phyloP scores from a whole-genome alignment of 2,329 filamentous ascomycete species.

The Microsporum ferrugineum region DNA sequence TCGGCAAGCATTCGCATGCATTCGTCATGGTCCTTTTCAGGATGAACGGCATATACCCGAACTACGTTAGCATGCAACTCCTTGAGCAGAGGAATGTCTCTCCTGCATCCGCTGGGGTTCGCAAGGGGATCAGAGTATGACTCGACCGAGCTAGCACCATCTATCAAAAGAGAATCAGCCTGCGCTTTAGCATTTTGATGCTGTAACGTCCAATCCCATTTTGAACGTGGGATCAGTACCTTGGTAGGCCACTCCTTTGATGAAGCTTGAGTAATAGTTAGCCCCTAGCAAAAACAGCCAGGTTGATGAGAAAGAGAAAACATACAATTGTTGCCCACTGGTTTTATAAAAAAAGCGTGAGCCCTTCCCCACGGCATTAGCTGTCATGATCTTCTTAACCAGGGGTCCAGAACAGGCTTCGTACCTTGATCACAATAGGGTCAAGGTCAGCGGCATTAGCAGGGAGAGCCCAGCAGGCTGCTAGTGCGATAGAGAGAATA shows the following conservation, averaged over 20 bases:
- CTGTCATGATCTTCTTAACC: neutral
- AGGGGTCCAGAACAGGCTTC: neutral
- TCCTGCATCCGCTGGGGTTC: constrained; percentile 58
- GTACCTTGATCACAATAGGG: constrained; percentile 53
- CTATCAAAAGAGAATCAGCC: constrained; percentile 32
- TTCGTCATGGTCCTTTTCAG: constrained; percentile 59
- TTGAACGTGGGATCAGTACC: constrained; percentile 12
- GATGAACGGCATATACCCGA: constrained; percentile 88
- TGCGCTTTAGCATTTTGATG: neutral
- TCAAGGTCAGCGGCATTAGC: constrained; percentile 44
- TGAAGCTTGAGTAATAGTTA: constrained; percentile 45
- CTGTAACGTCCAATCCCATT: neutral
- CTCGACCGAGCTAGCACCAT: constrained; percentile 40
- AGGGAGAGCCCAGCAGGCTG: neutral
- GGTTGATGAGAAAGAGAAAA: constrained; percentile 5
- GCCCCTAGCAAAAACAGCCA: constrained; percentile 6
- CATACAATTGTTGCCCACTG: constrained; percentile 60
- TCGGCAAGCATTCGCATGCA: constrained; percentile 78
- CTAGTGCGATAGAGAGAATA: neutral
- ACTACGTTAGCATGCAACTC: constrained; percentile 81
- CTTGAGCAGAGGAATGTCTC: constrained; percentile 72
- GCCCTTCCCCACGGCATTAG: constrained; percentile 37
- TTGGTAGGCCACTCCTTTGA: constrained; percentile 93
- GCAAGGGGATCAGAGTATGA: constrained; percentile 75
- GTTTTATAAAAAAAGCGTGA: constrained; percentile 84